Percentiles rank a stretch among this genome's conserved stretches.
phyloP scores from a whole-genome alignment of 2,329 filamentous ascomycete species.

The Paecilomyces sp. region DNA sequence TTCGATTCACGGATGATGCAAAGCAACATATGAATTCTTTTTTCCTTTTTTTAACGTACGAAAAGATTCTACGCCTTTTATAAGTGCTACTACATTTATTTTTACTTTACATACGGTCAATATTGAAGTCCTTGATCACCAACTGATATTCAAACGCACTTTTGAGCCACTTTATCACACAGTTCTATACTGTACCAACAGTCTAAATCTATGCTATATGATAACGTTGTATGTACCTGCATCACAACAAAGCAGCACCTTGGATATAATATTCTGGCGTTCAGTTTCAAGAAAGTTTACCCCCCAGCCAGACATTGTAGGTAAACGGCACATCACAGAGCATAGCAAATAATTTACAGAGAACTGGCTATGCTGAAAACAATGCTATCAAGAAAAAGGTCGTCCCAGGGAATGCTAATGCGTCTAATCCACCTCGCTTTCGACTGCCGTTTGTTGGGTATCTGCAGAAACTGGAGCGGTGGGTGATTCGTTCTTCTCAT shows the following conservation, averaged over 20 bases:
- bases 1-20: constrained; percentile 43
- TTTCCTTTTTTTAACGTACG: neutral
- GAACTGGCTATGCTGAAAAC: neutral
- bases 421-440: constrained; percentile 5
- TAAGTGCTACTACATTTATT: neutral
- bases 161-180: constrained; percentile 13
- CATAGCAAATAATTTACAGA: neutral
- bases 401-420: neutral
- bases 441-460: neutral
- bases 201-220: neutral
- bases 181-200: constrained; percentile 17
- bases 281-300: neutral
- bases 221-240: constrained; percentile 4
- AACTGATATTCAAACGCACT: neutral
- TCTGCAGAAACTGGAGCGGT: neutral
- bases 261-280: neutral
- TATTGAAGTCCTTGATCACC: neutral
- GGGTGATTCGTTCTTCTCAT: neutral
- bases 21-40: neutral
- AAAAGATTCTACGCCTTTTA: neutral
- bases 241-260: constrained; percentile 8
- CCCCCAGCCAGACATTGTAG: constrained; percentile 7
- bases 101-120: neutral
- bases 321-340: neutral
- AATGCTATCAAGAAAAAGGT: neutral